Conservation (phyloP, 495 filamentous ascomycete species). For the Neohortaea acidophila region DNA sequence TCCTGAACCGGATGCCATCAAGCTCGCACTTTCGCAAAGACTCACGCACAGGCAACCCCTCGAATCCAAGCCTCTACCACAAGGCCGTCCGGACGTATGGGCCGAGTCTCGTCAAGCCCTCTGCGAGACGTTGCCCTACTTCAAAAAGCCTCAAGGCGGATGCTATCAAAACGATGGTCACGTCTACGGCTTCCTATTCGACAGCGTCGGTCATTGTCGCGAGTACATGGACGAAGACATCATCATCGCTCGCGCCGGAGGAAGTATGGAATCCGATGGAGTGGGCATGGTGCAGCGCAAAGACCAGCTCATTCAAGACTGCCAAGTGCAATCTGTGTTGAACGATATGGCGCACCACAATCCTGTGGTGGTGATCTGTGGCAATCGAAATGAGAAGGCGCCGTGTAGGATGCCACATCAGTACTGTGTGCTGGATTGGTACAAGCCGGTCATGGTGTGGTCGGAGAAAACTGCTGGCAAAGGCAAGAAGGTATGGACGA, state of each 20-base stretch:
- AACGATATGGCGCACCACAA: constrained; percentile 23
- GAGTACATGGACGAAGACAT: constrained; percentile 49
- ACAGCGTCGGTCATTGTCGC: constrained; percentile 35
- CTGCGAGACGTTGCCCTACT: constrained; percentile 55
- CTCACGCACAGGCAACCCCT: constrained; percentile 3
- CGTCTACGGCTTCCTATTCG: constrained; percentile 45
- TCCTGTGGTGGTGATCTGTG: constrained; percentile 30
- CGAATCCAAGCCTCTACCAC: constrained; percentile 21
- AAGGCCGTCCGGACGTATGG: constrained; percentile 40
- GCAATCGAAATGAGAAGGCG: constrained; percentile 36
- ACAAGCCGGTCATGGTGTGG: constrained; percentile 62
- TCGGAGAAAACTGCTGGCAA: constrained; percentile 34
- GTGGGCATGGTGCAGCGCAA: constrained; percentile 14
- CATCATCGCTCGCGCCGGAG: constrained; percentile 38
- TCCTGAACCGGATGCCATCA: neutral
- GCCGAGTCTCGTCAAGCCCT: constrained; percentile 45
- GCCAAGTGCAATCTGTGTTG: constrained; percentile 9
- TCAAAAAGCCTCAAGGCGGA: constrained; percentile 45
- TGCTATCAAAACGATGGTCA: constrained; percentile 35
- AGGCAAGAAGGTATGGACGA: constrained; percentile 24
- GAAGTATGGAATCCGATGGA: constrained; percentile 21
- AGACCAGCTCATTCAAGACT: constrained; percentile 17
- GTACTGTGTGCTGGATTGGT: constrained; percentile 60
- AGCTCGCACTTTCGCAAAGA: neutral
- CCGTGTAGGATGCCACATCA: constrained; percentile 41